Base-by-base conservation (phyloP, 2,329 filamentous ascomycete genomes). In the Fusarium goolgardi region DNA sequence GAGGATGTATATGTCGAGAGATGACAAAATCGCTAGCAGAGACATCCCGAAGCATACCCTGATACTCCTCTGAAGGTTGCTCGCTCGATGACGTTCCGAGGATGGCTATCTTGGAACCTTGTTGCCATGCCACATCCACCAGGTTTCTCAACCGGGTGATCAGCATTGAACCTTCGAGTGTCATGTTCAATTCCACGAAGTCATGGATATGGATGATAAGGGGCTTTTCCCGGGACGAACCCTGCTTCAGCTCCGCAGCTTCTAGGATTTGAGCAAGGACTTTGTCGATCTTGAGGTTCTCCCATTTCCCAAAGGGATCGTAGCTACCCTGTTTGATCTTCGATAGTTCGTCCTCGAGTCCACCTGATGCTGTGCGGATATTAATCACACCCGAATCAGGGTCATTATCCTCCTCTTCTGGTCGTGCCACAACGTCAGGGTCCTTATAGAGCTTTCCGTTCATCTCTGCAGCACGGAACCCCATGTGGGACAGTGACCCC, bases 131-230 rank as follows among this genome's bases (percentile, higher is more conserved):
- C 61, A 87, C 86, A 71, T 94, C 90, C 27, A 97, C 87, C 9
- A 91, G 83, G 47, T 87, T 85, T 54, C 92, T 88, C 15, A 99
- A 80, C 60, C 90, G 88, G 40, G 84, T 81, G 10, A 97, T 80
- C 32, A 98, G 86, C 23, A 86, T 84, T 3, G 86, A 83, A 13
- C 93, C 93, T 59, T 93, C 88, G 8, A 85, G 77, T 1, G 91
- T 90, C 74, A 86, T 86, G 71, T 85, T 88, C 11, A 99, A 83
- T 67, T 96, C 92, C 54, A 91, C 88, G 73, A 93, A 91, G 76
- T 98, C 93, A 75, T 91, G 88, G 15, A 97, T 81, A 71, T 93
- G 93, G 39, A 96, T 83, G 59, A 98, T 89, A 10, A 94, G 84
- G 25, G 83, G 84, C 23, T 76, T 83, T 75, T 72, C 75, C 71